These are phyloP conservation scores for Aspergillus latus DNA, from an alignment of 2,329 filamentous ascomycete species.

Conservation along the genomic window DNA sequence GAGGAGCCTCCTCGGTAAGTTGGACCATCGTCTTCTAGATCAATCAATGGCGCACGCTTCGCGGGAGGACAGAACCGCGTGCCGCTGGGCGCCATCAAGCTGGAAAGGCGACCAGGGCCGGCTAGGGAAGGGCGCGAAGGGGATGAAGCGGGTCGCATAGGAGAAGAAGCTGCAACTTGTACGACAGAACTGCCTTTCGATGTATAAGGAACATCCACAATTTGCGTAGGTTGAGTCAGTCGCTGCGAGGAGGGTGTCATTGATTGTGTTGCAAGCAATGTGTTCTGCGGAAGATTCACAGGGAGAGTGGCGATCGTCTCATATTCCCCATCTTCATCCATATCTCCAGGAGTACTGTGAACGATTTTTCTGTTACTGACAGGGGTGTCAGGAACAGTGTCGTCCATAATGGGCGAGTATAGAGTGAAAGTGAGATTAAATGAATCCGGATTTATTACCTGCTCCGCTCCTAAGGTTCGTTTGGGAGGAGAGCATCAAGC, in stretches of 20 bases:
- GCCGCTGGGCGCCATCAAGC: conserved; percentile 71
- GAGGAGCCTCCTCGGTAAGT: conserved; percentile 63
- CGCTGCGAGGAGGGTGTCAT: conserved; percentile 47
- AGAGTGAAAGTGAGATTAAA: background rate
- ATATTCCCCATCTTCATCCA: conserved; percentile 38
- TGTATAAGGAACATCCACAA: conserved; percentile 49
- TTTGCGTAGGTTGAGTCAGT: conserved; percentile 63
- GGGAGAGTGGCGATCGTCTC: conserved; percentile 54
- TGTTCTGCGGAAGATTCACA: conserved; percentile 26
- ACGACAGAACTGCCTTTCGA: conserved; percentile 50
- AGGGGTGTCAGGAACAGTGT: conserved; percentile 44
- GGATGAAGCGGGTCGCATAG: conserved; percentile 55
- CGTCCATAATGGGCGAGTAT: conserved; percentile 33
- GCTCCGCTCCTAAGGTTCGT: background rate
- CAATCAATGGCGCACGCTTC: conserved; percentile 42
- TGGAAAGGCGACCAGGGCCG: conserved; percentile 51
- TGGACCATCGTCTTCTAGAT: conserved; percentile 57
- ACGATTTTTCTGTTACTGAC: conserved; percentile 36
- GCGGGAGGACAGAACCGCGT: conserved; percentile 64
- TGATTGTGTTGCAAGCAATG: conserved; percentile 32
- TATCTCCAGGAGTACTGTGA: conserved; percentile 21
- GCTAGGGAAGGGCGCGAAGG: conserved; percentile 37
- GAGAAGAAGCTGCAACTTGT: conserved; percentile 89
- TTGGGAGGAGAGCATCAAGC: background rate
- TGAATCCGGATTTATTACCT: background rate